Evolutionary conservation across 257 asterid species (phyloP), one percentile per base, ranked within the genome.

Genomic region (Primulina huaijiensis): DNA sequence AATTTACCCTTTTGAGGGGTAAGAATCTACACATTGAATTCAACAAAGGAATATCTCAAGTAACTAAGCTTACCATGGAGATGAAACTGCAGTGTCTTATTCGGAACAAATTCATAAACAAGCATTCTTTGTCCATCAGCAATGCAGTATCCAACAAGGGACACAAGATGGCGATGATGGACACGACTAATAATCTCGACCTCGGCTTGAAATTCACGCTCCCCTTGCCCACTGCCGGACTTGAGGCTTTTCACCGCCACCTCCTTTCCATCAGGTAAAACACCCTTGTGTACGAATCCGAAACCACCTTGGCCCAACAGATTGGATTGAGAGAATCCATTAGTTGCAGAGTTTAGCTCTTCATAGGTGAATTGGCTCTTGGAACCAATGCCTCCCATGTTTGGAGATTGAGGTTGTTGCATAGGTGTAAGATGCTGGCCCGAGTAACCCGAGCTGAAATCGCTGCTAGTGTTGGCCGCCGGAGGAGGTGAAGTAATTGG

Each of bases 161-260:
- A 88, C 16, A 92, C 98, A 19, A 92, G 96, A 70, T 92, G 97
- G 12, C 96, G 95, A 74, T 92, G 98, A 71, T 92, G 98, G 58
- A 90, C 97, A 10, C 98, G 94, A 75, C 96, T 92, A 76, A 92
- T 92, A 75, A 90, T 92, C 35, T 90, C 98, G 5, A 92, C 98
- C 85, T 92, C 98, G 12, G 97, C 98, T 70, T 88, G 97, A 71
- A 92, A 92, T 62, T 92, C 98, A 7, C 98, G 73, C 66, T 92
- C 98, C 2, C 98, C 97, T 67, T 92, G 98, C 5, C 98, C 98
- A 50, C 98, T 90, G 12, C 97, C 98, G 2, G 81, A 31, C 82
- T 92, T 90, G 46, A 90, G 86, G 65, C 97, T 86, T 92, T 90
- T 92, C 23, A 88, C 88, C 0, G 98, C 98, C 25, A 92, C 96